Base-by-base conservation (phyloP, 2,329 filamentous ascomycete genomes). In the Herpotrichia juniperi region DNA sequence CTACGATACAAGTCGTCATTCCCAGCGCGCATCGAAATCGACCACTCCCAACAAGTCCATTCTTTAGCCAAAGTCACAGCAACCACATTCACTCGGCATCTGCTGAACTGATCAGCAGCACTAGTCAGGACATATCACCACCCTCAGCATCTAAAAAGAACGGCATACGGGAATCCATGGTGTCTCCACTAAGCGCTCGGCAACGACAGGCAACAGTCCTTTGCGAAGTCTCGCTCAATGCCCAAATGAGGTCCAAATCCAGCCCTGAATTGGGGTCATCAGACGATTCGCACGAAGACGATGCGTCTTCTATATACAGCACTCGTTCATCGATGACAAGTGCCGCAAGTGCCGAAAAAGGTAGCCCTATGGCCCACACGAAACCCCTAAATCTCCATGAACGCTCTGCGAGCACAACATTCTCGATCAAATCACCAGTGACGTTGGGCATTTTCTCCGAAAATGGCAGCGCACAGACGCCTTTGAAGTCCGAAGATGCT, bases 291-390 rank as follows among this genome's bases (percentile, higher is more conserved):
- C 60, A 58, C 25, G 68, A 67, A 19, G 71, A 72, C 49, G 72
- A 75, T 48, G 62, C 68, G 16, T 72, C 68, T 8, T 78, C 76
- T 7, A 55, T 62, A 25, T 71, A 75, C 56, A 79, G 75, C 58
- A 61, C 57, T 39, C 61, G 60, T 14, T 74, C 73, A n/a, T 77
- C 74, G 9, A 59, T 68, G 55, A 75, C 74, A 8, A 77, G 74
- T 50, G 51, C 70, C 9, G 74, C 74, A 9, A 77, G 74, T 50
- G 51, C 70, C 10, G 74, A 76, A 62, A 51, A 62, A 53, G 59
- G 74, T 54, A 46, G 57, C 58, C 30, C 54, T 14, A 43, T 53
- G 46, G n/a, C 17, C 34, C 46, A 34, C 43, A 50, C 10, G n/a
- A 47, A 56, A 47, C 42, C 54, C 32, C 31, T 50, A 10, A 46